phyloP scores from a whole-genome alignment of 306 rosid genomes.

The Argentina anserina region DNA sequence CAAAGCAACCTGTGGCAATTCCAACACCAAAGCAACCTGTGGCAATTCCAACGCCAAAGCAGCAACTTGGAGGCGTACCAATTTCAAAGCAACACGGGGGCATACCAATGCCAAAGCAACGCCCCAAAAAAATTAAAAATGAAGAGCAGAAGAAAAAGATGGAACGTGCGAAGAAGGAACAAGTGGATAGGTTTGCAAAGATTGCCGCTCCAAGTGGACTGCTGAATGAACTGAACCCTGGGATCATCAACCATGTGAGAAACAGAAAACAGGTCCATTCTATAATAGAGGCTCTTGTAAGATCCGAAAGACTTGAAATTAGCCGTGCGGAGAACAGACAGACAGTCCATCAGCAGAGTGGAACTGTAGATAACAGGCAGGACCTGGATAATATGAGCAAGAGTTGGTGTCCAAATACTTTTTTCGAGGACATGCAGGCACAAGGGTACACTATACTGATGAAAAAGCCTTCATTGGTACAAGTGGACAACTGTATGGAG shows the following conservation, averaged over 20 bases:
- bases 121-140: conserved; percentile 64
- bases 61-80: conserved; percentile 20
- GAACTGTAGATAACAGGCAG: conserved; percentile 34
- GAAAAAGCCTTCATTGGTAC: conserved; percentile 31
- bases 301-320: conserved; percentile 61
- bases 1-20: conserved; percentile 47
- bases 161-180: conserved; percentile 85
- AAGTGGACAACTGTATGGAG: conserved; percentile 37
- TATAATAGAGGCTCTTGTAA: conserved; percentile 84
- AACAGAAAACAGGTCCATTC: conserved; percentile 91
- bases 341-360: conserved; percentile 35
- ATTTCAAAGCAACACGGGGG: conserved; percentile 53
- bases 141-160: conserved; percentile 65
- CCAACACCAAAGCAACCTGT: conserved; percentile 10
- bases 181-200: conserved; percentile 72
- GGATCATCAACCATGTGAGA: conserved; percentile 96
- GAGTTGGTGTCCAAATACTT: conserved; percentile 27
- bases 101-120: conserved; percentile 78
- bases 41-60: conserved; percentile 70
- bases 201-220: conserved; percentile 99
- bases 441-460: conserved; percentile 28
- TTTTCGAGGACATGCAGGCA: conserved; percentile 39
- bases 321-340: conserved; percentile 44
- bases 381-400: conserved; percentile 36
- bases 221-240: conserved; percentile 88